phyloP scores from a whole-genome alignment of 2,329 filamentous ascomycete genomes.

The Pseudopyrenochaeta lycopersici region DNA sequence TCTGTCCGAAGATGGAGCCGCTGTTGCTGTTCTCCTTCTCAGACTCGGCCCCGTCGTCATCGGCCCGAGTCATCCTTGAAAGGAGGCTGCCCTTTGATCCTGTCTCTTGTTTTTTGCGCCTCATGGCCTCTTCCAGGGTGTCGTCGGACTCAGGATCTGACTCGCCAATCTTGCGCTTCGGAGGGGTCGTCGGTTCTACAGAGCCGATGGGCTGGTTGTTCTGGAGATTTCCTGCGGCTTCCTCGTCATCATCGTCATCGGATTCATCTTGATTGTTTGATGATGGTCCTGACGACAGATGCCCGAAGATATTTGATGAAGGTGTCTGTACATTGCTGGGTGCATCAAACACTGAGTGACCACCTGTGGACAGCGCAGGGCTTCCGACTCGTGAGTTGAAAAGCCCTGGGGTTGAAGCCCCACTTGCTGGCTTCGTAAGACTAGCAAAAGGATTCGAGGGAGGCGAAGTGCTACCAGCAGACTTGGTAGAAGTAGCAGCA shows the following conservation, averaged over 20 bases:
- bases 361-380: slow-evolving; percentile 41
- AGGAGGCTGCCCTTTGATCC: slow-evolving; percentile 29
- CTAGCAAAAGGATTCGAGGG: slow-evolving; percentile 24
- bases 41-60: slow-evolving; percentile 25
- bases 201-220: slow-evolving; percentile 18
- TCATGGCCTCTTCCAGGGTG: slow-evolving; percentile 28
- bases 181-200: slow-evolving; percentile 24
- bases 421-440: slow-evolving; percentile 30
- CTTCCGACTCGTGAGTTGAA: slow-evolving; percentile 37
- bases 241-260: slow-evolving; percentile 30
- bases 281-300: slow-evolving; percentile 44
- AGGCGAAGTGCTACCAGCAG: slow-evolving; percentile 11
- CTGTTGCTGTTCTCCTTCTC: slow-evolving; percentile 33
- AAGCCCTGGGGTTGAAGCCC: slow-evolving; percentile 31
- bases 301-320: slow-evolving; percentile 43
- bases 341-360: slow-evolving; percentile 43
- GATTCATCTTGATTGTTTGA: slow-evolving; percentile 43
- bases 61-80: slow-evolving; percentile 38
- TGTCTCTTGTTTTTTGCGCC: slow-evolving; percentile 27
- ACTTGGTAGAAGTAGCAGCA: slow-evolving; percentile 14
- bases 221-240: slow-evolving; percentile 8
- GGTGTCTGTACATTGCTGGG: slow-evolving; percentile 30
- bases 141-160: slow-evolving; percentile 38
- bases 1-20: slow-evolving; percentile 24
- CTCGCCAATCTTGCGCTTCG: slow-evolving; percentile 34